Evolutionary conservation across 2,329 filamentous ascomycete species (phyloP).

Genomic region (Aureobasidium sp.): DNA sequence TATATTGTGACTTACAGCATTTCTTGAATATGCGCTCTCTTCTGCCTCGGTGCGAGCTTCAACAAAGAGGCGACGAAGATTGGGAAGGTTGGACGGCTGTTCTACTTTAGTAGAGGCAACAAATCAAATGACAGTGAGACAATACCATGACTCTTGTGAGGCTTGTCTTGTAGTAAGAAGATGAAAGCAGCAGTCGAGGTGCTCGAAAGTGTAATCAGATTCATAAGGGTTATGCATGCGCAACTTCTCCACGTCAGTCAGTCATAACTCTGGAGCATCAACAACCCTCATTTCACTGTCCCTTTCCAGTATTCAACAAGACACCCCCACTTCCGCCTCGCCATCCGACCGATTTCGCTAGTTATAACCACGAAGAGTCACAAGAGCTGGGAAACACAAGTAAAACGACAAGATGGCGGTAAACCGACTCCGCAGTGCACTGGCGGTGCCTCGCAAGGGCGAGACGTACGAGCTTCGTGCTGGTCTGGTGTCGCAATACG

Average conservation of each 20-base stretch:
- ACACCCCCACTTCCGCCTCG: background rate
- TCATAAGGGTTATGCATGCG: background rate
- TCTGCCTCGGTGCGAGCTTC: slow-evolving; percentile 88
- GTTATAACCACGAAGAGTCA: background rate
- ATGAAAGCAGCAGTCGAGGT: background rate
- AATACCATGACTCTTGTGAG: background rate
- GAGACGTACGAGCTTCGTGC: slow-evolving; percentile 97
- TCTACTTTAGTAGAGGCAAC: background rate
- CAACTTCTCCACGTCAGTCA: slow-evolving; percentile 1
- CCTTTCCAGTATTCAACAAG: background rate
- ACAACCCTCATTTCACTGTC: slow-evolving; percentile 9
- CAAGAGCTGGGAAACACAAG: slow-evolving; percentile 2
- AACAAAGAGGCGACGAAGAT: slow-evolving; percentile 91
- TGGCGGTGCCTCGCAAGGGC: slow-evolving; percentile 87
- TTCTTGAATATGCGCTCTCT: slow-evolving; percentile 88
- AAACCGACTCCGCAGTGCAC: slow-evolving; percentile 89
- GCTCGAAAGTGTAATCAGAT: background rate
- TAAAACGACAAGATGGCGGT: slow-evolving; percentile 62
- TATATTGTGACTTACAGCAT: slow-evolving; percentile 57
- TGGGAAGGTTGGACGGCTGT: slow-evolving; percentile 70
- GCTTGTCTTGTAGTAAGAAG: background rate
- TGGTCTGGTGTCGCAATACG: slow-evolving; percentile 95
- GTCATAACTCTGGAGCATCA: slow-evolving; percentile 8
- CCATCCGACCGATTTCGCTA: background rate
- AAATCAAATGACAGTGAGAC: background rate